These are phyloP conservation scores for Solanum acaule DNA, from an alignment of 257 asterid species.

Conservation along the genomic window DNA sequence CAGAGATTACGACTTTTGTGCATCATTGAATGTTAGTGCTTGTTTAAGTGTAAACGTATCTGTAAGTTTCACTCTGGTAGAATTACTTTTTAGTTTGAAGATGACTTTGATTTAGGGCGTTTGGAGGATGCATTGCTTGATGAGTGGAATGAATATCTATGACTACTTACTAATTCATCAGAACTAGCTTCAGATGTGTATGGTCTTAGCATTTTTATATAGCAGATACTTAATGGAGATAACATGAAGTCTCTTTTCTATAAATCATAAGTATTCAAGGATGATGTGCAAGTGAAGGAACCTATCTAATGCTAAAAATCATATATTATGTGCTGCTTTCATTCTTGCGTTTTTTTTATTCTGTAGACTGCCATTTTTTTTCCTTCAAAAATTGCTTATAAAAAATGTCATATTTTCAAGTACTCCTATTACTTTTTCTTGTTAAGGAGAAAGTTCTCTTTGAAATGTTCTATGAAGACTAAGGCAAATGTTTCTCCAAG, in stretches of 20 bases:
- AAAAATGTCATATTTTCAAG: not conserved
- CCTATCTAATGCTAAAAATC: not conserved
- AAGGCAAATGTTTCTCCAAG: not conserved
- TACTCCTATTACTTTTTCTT: not conserved
- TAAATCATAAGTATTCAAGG: not conserved
- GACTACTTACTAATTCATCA: not conserved
- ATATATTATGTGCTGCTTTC: not conserved
- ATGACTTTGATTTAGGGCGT: not conserved
- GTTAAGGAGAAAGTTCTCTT: not conserved
- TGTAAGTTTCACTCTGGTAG: not conserved
- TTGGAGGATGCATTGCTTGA: not conserved
- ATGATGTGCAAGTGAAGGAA: not conserved
- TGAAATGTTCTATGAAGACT: not conserved
- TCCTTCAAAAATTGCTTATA: not conserved
- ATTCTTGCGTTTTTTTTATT: not conserved
- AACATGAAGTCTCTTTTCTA: not conserved
- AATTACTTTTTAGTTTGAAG: not conserved
- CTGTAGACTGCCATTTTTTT: not conserved
- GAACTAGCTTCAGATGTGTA: not conserved
- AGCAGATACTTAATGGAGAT: not conserved
- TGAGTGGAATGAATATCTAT: not conserved
- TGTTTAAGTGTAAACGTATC: not conserved
- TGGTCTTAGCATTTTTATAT: not conserved
- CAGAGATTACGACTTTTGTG: not conserved
- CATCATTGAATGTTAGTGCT: not conserved